Evolutionary conservation across 2,329 filamentous ascomycete genomes (phyloP).

Genomic region (Neospermospora avenae): DNA sequence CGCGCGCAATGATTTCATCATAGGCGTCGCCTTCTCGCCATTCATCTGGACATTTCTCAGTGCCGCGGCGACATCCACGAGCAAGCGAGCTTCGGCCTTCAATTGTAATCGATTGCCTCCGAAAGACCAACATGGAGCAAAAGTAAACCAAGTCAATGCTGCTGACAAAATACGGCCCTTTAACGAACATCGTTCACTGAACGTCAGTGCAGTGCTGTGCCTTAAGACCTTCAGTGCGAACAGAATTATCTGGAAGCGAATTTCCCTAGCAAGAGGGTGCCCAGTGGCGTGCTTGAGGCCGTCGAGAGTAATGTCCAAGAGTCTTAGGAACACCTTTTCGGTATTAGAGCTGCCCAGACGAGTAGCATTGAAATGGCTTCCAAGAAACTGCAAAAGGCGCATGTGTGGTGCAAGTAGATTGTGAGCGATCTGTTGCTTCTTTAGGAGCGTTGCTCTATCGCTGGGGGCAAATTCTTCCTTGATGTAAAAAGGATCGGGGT

Average conservation of each 20-base stretch:
- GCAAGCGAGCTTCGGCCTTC: slow-evolving; percentile 83
- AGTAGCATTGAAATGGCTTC: slow-evolving; percentile 91
- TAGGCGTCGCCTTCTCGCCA: slow-evolving; percentile 40
- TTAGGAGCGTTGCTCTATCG: slow-evolving; percentile 70
- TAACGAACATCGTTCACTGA: slow-evolving; percentile 69
- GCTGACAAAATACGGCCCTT: slow-evolving; percentile 89
- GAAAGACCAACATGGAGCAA: slow-evolving; percentile 86
- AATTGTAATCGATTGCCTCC: slow-evolving; percentile 91
- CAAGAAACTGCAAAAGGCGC: slow-evolving; percentile 81
- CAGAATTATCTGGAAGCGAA: slow-evolving; percentile 85
- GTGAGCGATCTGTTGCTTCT: slow-evolving; percentile 74
- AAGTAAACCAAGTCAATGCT: slow-evolving; percentile 83
- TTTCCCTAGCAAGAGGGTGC: slow-evolving; percentile 85
- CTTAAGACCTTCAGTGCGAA: slow-evolving; percentile 77
- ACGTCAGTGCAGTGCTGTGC: slow-evolving; percentile 64
- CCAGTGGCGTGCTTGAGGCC: slow-evolving; percentile 66
- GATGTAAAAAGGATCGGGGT: slow-evolving; percentile 83
- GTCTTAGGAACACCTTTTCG: slow-evolving; percentile 75
- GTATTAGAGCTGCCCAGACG: slow-evolving; percentile 80
- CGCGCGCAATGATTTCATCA: slow-evolving; percentile 62
- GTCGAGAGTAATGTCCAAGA: slow-evolving; percentile 75
- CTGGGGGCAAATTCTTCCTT: slow-evolving; percentile 92
- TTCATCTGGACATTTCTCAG: slow-evolving; percentile 63
- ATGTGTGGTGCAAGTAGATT: slow-evolving; percentile 84
- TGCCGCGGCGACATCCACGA: slow-evolving; percentile 69